Percentiles rank a stretch among this genome's conserved stretches.
phyloP scores from a whole-genome alignment of 495 filamentous ascomycete genomes.

The Penicillium goetzii region DNA sequence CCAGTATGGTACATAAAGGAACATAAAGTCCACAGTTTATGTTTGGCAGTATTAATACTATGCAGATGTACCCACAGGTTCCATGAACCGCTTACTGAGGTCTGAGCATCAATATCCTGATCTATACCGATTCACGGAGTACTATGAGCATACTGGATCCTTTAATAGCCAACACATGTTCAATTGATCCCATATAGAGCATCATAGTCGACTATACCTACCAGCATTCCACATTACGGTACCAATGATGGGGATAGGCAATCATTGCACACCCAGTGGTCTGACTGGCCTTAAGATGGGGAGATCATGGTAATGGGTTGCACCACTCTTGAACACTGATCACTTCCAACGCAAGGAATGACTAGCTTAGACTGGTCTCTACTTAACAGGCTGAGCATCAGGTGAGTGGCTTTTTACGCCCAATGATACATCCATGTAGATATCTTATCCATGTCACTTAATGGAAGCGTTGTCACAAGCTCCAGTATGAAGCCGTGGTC shows the following conservation, averaged over 20 bases:
- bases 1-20: neutral
- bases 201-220: neutral
- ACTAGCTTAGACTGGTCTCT: neutral
- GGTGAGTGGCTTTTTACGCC: neutral
- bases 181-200: neutral
- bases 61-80: conserved; percentile 3
- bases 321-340: neutral
- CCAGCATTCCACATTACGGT: neutral
- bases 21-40: neutral
- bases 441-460: neutral
- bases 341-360: neutral
- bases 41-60: neutral
- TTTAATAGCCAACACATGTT: neutral
- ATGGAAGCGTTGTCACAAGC: neutral
- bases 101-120: neutral
- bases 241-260: neutral
- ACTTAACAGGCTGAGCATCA: neutral
- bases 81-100: conserved; percentile 2
- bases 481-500: neutral
- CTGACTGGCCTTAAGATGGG: neutral
- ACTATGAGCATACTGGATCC: neutral
- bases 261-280: neutral
- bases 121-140: neutral
- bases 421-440: neutral
- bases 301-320: neutral